Conservation (phyloP, 129 eudicot genomes). For the Smallanthus sonchifolius region DNA sequence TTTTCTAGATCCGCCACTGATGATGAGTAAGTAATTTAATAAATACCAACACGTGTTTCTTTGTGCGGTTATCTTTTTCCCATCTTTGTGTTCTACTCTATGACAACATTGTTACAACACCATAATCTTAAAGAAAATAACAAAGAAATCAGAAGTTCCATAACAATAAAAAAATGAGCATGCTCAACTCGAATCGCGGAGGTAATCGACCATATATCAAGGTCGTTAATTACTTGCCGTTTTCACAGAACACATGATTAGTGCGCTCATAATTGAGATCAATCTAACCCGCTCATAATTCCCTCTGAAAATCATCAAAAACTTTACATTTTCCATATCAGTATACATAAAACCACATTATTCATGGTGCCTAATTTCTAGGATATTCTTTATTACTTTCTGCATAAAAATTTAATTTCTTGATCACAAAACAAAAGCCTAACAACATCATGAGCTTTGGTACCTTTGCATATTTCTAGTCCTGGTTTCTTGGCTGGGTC, state of each 20-base stretch:
- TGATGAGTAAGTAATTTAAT: no score
- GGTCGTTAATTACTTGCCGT: background rate
- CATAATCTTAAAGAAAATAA: background rate
- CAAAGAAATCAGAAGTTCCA: background rate
- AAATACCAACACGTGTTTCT: no score
- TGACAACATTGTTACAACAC: background rate
- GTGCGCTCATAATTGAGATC: no score
- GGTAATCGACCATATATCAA: background rate
- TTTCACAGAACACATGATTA: background rate
- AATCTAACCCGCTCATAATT: no score
- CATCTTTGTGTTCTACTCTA: background rate
- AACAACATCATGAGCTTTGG: background rate
- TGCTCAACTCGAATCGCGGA: background rate
- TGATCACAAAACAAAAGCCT: background rate
- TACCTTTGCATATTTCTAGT: conserved; percentile 13
- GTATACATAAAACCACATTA: conserved; percentile 28
- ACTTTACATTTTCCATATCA: background rate
- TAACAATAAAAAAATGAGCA: background rate
- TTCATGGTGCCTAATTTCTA: conserved; percentile 18
- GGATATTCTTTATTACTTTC: conserved; percentile 13
- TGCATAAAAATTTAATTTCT: conserved; percentile 1
- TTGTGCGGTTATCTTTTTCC: no score
- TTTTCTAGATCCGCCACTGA: no score
- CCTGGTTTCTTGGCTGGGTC: background rate
- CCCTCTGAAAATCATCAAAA: no score